Base-by-base conservation (phyloP, 306 rosid genomes). In the Canavalia gladiata region DNA sequence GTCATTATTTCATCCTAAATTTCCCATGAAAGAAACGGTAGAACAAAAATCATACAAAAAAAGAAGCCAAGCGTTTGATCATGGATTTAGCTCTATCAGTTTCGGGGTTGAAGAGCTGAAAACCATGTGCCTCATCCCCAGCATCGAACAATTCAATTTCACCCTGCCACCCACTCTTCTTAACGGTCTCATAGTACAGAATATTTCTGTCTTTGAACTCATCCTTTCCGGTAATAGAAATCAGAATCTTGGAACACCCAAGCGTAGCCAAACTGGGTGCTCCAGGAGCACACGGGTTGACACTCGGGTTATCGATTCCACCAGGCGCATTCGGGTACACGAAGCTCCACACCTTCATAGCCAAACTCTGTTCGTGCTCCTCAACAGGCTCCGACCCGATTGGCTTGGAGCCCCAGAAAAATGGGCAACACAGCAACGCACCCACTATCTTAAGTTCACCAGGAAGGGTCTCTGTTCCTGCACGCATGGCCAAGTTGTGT, bases 181-280 rank as follows among this genome's bases (percentile, higher is more conserved):
- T 81, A 8, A 88, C 52, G 0, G n/a, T 6, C 52, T 88, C 75
- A 1, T 79, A 67, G 51, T 81, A 88, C 41, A 60, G 35, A 58
- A 84, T 59, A n/a, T 86, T 81, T 59, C 89, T 37, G 31, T 67
- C 87, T 70, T 69, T 86, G 55, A 88, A 60, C 5, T 29, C 71
- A 78, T 88, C 94, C 6, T 75, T 79, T 0, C 72, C 89, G 2
- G 87, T 66, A 3, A 90, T 72, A 47, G 39, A 42, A 13, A 88
- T 68, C 0, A 88, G 79, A 28, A 88, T 1, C 79, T 43, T 83
- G 3, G 80, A 76, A 42, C 90, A 88, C 28, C 81, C 85, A 2
- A 88, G 90, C 0, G 67, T 71, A 6, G 85, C 91, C 84, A 90
- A 76, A 46, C 85, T 82, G 0, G 90, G 90, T n/a, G 91, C 89